Percentiles rank a stretch among this genome's conserved stretches.
phyloP scores from a whole-genome alignment of 371 early-diverging fungal genomes.

The Mortierella sp. region DNA sequence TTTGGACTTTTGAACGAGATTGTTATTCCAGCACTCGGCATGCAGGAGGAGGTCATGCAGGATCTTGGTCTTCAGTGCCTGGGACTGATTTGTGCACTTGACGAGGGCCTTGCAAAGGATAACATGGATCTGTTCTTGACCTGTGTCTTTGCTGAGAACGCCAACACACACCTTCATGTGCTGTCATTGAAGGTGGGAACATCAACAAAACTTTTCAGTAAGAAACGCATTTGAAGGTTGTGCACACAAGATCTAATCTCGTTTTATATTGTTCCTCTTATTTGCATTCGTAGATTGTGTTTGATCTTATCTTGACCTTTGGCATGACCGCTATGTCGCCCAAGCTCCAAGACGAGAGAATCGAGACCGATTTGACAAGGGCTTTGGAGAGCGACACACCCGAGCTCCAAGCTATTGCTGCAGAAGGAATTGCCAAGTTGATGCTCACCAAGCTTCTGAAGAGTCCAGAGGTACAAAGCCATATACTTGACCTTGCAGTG shows the following conservation, averaged over 20 bases:
- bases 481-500: neutral
- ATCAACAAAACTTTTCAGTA: conserved; percentile 27
- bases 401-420: conserved; percentile 68
- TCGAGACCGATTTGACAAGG: conserved; percentile 33
- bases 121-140: conserved; percentile 56
- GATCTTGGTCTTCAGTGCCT: conserved; percentile 87
- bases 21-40: conserved; percentile 84
- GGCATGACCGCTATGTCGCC: conserved; percentile 61
- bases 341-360: conserved; percentile 55
- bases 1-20: conserved; percentile 85
- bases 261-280: neutral
- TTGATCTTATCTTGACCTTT: conserved; percentile 71
- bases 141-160: conserved; percentile 55
- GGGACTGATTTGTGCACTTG: conserved; percentile 82
- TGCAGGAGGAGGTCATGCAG: conserved; percentile 74
- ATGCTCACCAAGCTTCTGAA: conserved; percentile 69
- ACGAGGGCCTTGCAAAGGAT: conserved; percentile 55
- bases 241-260: no score
- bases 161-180: conserved; percentile 30
- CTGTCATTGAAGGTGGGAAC: conserved; percentile 35
- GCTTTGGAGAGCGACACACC: conserved; percentile 63
- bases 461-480: conserved; percentile 66
- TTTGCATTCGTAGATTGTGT: conserved; percentile 67
- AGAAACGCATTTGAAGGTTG: conserved; percentile 58
- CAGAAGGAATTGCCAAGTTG: conserved; percentile 75